A percentile compares a stretch with the other conserved stretches of the same genome.
These are phyloP conservation scores for Hypoxylon sp. DNA, from an alignment of 2,329 filamentous ascomycete genomes.

Conservation along the genomic window DNA sequence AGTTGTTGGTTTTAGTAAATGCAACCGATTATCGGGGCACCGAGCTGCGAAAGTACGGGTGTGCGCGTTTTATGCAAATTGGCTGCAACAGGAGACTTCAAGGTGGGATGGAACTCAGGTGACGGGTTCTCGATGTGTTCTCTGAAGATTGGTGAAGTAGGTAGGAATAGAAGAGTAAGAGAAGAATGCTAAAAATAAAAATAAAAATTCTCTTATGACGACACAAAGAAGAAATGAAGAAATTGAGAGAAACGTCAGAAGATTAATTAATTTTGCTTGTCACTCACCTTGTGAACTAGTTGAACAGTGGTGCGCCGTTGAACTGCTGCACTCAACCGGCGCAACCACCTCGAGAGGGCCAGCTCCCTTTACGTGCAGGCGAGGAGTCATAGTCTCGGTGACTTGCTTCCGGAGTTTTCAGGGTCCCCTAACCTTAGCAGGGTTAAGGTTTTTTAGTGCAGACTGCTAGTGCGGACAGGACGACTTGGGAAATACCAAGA, in stretches of 20 bases:
- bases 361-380: constrained; percentile 41
- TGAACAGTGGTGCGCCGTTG: constrained; percentile 32
- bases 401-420: constrained; percentile 36
- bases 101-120: constrained; percentile 30
- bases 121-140: constrained; percentile 14
- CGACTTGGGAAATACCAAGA: constrained; percentile 31
- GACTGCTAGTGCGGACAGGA: constrained; percentile 28
- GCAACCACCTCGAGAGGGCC: constrained; percentile 38
- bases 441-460: constrained; percentile 44
- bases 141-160: constrained; percentile 1
- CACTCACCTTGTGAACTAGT: constrained; percentile 30
- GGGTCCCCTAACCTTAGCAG: constrained; percentile 40
- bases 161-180: neutral
- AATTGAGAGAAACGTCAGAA: constrained; percentile 6
- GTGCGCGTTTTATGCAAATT: constrained; percentile 24
- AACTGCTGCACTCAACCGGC: constrained; percentile 33
- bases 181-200: too few relatives aligned
- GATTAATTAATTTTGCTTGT: neutral
- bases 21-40: constrained; percentile 44
- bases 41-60: constrained; percentile 17
- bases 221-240: neutral
- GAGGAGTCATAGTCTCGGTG: constrained; percentile 39
- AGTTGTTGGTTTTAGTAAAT: constrained; percentile 38
- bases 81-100: constrained; percentile 16
- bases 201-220: neutral